These are phyloP conservation scores for Auricularia sp. DNA, from an alignment of 768 basidiomycete genomes.

Conservation along the genomic window DNA sequence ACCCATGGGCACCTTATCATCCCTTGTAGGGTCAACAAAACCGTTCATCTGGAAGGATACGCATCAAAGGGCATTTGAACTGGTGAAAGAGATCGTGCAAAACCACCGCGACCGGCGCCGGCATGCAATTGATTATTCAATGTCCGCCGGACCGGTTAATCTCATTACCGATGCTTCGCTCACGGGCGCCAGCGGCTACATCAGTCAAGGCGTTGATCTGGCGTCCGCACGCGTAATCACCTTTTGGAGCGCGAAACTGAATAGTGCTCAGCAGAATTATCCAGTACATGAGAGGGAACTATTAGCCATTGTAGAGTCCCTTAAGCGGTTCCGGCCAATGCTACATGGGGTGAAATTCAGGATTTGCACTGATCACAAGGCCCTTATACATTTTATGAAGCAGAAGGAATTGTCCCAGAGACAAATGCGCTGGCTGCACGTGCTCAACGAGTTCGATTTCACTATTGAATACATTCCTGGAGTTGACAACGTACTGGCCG, in stretches of 20 bases:
- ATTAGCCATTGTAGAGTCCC: conserved; percentile 23
- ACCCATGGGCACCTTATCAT: conserved; percentile 26
- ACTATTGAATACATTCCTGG: conserved; percentile 12
- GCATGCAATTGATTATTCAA: conserved; percentile 5
- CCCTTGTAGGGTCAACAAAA: conserved; percentile 11
- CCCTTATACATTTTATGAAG: conserved; percentile 13
- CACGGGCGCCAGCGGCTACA: too few relatives aligned
- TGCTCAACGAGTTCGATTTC: conserved; percentile 21
- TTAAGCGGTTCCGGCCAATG: conserved; percentile 17
- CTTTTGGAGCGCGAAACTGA: not conserved
- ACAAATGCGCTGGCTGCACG: conserved; percentile 29
- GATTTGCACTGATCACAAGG: conserved; percentile 23
- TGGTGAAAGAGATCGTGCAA: conserved; percentile 22
- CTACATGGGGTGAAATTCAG: conserved; percentile 17
- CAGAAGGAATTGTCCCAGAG: conserved; percentile 17
- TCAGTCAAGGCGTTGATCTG: too few relatives aligned
- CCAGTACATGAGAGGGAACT: conserved; percentile 30
- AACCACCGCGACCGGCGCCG: conserved; percentile 14
- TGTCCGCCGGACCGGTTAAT: not conserved
- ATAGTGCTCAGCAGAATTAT: conserved; percentile 18
- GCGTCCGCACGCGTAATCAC: too few relatives aligned
- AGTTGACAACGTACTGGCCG: conserved; percentile 19
- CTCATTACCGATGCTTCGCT: not conserved
- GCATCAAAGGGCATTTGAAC: conserved; percentile 18
- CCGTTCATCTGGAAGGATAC: conserved; percentile 19